These are phyloP conservation scores for Globisporangium uncinulatum DNA, from an alignment of 352 stramenopile species.

Conservation along the genomic window DNA sequence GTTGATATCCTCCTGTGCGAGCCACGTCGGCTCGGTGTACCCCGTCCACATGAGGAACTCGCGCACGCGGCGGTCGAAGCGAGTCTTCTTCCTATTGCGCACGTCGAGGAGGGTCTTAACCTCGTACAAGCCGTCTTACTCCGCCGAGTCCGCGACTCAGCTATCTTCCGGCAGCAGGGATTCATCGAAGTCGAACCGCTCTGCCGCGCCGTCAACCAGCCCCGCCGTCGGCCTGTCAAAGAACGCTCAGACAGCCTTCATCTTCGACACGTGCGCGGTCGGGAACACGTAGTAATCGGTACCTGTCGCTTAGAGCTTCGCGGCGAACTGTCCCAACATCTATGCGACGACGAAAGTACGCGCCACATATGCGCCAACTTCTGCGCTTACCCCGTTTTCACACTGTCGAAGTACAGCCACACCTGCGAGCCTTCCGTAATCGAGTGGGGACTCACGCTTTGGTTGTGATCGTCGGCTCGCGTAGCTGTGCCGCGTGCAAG, in stretches of 20 bases:
- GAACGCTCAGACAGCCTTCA: conserved; percentile 12
- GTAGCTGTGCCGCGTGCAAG: not conserved
- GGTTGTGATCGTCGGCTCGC: not conserved
- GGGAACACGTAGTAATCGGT: conserved; percentile 14
- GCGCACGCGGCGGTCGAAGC: conserved; percentile 1
- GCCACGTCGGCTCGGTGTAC: conserved; percentile 9
- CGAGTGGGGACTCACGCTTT: no score
- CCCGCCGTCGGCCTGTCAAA: not conserved
- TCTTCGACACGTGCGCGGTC: conserved; percentile 18
- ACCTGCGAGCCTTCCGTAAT: no score
- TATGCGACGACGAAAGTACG: conserved; percentile 18
- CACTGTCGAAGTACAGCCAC: no score
- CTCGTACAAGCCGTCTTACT: conserved; percentile 8
- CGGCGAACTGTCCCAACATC: conserved; percentile 8
- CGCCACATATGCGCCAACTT: conserved; percentile 20
- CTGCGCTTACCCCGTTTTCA: no score
- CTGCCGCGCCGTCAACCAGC: conserved; percentile 1
- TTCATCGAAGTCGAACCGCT: conserved; percentile 21
- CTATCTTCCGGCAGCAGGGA: conserved; percentile 15
- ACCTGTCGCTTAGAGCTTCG: conserved; percentile 4
- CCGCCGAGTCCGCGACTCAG: not conserved
- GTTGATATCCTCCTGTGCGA: conserved; percentile 11
- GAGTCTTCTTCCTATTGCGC: not conserved
- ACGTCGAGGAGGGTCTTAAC: conserved; percentile 10
- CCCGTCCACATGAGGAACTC: conserved; percentile 14